Base-by-base conservation (phyloP, 2,329 filamentous ascomycete species). In the Colletotrichum phormii region DNA sequence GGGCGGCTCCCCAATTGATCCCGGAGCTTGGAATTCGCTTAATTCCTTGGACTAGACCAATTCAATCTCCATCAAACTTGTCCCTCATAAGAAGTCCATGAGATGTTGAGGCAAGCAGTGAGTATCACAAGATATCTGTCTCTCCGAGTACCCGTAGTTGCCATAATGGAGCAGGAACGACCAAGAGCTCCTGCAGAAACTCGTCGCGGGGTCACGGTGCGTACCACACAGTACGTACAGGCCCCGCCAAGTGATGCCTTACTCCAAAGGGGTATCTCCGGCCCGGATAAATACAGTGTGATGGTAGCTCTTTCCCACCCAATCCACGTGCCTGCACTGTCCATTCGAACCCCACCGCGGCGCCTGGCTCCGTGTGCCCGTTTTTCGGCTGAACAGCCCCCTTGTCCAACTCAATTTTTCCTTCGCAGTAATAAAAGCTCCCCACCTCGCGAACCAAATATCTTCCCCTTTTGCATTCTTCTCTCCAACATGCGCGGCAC, bases 401-500 rank as follows among this genome's bases (percentile, higher is more conserved):
- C 71, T 61, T 54, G 67, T 51, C 42, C 67, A 61, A 57, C 71
- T 65, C 71, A 61, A 71, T 73, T 73, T 72, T 73, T 72, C 70
- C 55, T 64, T 71, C 54, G 33, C 71, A 59, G 60, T n/a, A 57
- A 73, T 73, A 68, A 76, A 78, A 78, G 76, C 76, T 79, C 77
- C 77, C 65, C 67, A 67, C 67, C 70, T 67, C 73, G 60, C 67
- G 76, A 76, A 76, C 77, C 73, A 57, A 72, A 67, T 53, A 75
- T 74, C 72, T 74, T 77, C 75, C 71, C 67, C 74, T 73, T 76
- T 77, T 74, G 75, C 76, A 79, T 67, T 49, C 65, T 61, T 69
- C 66, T 65, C 60, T 71, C 13, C 79, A 83, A 79, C 77, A 92
- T 92, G 90, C 87, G 90, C 79, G 91, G 91, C 80, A 92, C 90